These are phyloP conservation scores for Collybiopsis luxurians DNA, from an alignment of 768 basidiomycete genomes.

Conservation along the genomic window DNA sequence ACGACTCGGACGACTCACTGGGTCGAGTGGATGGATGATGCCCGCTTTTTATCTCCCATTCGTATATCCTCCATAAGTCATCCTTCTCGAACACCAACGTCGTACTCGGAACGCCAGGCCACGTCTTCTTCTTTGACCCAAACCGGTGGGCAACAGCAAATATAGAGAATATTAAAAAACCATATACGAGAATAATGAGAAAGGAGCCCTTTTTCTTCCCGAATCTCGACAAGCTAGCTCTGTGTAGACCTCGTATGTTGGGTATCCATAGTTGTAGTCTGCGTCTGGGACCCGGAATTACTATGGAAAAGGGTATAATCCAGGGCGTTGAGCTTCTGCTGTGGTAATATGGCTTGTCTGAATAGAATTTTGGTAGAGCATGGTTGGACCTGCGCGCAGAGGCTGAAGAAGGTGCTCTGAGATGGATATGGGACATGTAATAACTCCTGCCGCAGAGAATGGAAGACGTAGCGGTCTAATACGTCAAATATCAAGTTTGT, in stretches of 20 bases:
- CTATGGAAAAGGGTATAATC: conserved; percentile 53
- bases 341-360: conserved; percentile 37
- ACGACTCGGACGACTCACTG: conserved; percentile 44
- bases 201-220: conserved; percentile 56
- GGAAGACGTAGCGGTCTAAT: background rate
- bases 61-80: conserved; percentile 85
- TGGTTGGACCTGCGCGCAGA: background rate
- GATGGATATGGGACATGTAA: conserved; percentile 5
- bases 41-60: conserved; percentile 89
- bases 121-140: conserved; percentile 38
- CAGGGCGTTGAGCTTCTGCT: conserved; percentile 31
- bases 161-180: conserved; percentile 49
- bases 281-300: conserved; percentile 58
- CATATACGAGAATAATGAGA: conserved; percentile 46
- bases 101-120: conserved; percentile 31
- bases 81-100: conserved; percentile 70
- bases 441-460: background rate
- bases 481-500: too few relatives aligned
- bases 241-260: conserved; percentile 45
- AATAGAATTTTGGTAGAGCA: conserved; percentile 7
- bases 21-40: conserved; percentile 77
- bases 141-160: conserved; percentile 42
- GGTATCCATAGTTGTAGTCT: conserved; percentile 59
- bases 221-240: conserved; percentile 41
- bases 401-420: conserved; percentile 2